These are phyloP conservation scores for Vaccinium corymbosum DNA, from an alignment of 148 eudicot genomes.

Conservation along the genomic window DNA sequence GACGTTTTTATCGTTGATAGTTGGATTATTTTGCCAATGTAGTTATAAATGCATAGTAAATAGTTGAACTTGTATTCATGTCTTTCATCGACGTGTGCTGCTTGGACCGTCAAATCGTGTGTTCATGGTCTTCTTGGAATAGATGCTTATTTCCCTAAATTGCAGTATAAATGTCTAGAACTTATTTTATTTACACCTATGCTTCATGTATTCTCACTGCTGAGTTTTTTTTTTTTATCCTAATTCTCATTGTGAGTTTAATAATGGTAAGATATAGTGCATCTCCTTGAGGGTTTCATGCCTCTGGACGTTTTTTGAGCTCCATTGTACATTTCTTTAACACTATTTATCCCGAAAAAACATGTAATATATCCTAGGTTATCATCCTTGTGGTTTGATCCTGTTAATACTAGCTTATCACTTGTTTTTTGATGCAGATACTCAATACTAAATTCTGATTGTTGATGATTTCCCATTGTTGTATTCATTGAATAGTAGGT, in stretches of 20 bases:
- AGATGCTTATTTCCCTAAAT: not conserved
- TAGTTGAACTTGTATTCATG: not conserved
- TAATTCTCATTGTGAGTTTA: too few species aligned
- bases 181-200: too few species aligned
- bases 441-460: conserved; percentile 1
- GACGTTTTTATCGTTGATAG: not conserved
- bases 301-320: too few species aligned
- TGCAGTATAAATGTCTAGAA: too few species aligned
- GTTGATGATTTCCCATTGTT: conserved; percentile 16
- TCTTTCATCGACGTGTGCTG: not conserved
- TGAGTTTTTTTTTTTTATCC: too few species aligned
- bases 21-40: not conserved
- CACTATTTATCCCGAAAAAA: too few species aligned
- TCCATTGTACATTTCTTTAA: too few species aligned
- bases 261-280: too few species aligned
- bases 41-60: not conserved
- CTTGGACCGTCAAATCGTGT: not conserved
- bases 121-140: not conserved
- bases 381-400: not conserved
- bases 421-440: conserved; percentile 35
- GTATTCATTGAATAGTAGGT: conserved; percentile 24
- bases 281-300: too few species aligned
- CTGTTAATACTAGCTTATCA: not conserved
- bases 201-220: too few species aligned
- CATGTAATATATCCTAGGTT: too few species aligned